Conservation (phyloP, 2,329 filamentous ascomycete genomes). For the Cladosporium phlei region DNA sequence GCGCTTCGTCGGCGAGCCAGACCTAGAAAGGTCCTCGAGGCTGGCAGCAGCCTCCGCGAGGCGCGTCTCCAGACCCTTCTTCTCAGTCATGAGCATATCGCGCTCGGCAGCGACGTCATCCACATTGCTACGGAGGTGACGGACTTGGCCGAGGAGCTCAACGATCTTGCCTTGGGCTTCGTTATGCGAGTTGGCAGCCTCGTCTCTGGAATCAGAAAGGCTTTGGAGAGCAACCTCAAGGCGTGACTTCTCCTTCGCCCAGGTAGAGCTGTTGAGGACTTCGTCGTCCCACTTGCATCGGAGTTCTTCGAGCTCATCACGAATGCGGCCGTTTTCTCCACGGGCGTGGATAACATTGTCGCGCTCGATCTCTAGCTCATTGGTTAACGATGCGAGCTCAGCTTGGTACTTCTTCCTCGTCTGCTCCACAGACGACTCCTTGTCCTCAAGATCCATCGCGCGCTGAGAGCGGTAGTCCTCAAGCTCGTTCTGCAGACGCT, state of each 20-base stretch:
- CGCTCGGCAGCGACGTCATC: conserved; percentile 84
- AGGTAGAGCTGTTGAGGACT: conserved; percentile 93
- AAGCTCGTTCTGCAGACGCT: conserved; percentile 90
- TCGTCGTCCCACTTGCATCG: conserved; percentile 98
- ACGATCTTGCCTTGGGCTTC: conserved; percentile 93
- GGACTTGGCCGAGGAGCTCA: conserved; percentile 81
- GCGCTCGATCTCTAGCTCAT: conserved; percentile 87
- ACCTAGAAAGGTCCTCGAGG: conserved; percentile 74
- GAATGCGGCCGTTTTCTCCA: conserved; percentile 76
- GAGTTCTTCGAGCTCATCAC: conserved; percentile 93
- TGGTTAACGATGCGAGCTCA: conserved; percentile 82
- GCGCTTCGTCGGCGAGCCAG: conserved; percentile 78
- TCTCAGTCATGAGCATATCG: conserved; percentile 79
- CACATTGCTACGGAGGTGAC: conserved; percentile 72
- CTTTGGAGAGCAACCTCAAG: conserved; percentile 86
- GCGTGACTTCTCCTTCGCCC: conserved; percentile 95
- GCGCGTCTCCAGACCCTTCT: conserved; percentile 79
- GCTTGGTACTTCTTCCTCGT: conserved; percentile 95
- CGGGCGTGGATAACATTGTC: conserved; percentile 83
- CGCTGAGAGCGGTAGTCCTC: conserved; percentile 95
- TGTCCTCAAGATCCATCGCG: conserved; percentile 94
- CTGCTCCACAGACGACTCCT: conserved; percentile 92
- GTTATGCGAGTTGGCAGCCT: conserved; percentile 87
- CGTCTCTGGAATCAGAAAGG: conserved; percentile 84
- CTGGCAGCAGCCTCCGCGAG: conserved; percentile 82